Evolutionary conservation across 495 filamentous ascomycete genomes (phyloP).

Genomic region (Talaromyces liani): DNA sequence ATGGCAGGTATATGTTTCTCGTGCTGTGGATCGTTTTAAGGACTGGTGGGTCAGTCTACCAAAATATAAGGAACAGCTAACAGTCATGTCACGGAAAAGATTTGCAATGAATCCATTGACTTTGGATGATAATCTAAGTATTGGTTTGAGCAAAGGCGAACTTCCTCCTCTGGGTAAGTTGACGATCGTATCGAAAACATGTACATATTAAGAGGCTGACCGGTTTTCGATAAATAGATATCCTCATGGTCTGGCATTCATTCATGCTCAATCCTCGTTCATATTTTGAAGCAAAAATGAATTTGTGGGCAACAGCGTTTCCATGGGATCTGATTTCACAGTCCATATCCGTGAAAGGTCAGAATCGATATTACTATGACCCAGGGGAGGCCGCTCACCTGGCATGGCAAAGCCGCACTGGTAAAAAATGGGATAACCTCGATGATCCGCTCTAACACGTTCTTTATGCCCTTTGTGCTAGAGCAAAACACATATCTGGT

Average conservation of each 20-base stretch:
- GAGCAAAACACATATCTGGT: constrained; percentile 40
- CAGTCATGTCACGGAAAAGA: constrained; percentile 6
- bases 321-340: constrained; percentile 61
- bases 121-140: constrained; percentile 9
- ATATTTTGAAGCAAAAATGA: constrained; percentile 60
- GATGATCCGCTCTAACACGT: constrained; percentile 41
- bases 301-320: constrained; percentile 58
- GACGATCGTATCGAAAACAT: not conserved
- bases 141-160: constrained; percentile 14
- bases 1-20: constrained; percentile 69
- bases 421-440: constrained; percentile 51
- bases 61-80: constrained; percentile 6
- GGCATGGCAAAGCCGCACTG: constrained; percentile 44
- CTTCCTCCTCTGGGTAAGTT: constrained; percentile 28
- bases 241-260: constrained; percentile 86
- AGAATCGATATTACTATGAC: constrained; percentile 50
- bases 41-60: constrained; percentile 53
- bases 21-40: constrained; percentile 67
- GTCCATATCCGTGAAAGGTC: constrained; percentile 48
- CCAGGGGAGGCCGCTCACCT: constrained; percentile 35
- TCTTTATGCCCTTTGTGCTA: constrained; percentile 54
- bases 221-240: constrained; percentile 40
- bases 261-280: constrained; percentile 75
- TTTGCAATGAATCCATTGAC: constrained; percentile 5
- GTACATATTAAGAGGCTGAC: not conserved